Conservation (phyloP, 345 rosid genomes). For the Populus pruinosa region DNA sequence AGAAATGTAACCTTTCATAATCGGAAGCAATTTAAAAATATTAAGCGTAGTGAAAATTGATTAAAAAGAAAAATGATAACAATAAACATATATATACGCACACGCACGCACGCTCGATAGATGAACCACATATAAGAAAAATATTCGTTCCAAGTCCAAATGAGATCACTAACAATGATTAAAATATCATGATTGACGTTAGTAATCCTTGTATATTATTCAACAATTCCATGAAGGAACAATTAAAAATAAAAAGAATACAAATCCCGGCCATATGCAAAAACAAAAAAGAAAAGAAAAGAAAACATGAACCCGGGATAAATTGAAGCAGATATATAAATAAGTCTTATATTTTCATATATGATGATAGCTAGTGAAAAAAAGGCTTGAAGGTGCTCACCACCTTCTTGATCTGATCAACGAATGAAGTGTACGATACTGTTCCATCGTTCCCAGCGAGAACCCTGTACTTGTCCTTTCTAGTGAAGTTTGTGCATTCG, state of each 20-base stretch:
- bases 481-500: conserved; percentile 88
- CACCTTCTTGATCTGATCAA: conserved; percentile 50
- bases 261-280: conserved; percentile 4
- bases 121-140: not conserved
- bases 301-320: not conserved
- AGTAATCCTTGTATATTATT: not conserved
- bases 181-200: not conserved
- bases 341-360: not conserved
- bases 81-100: not conserved
- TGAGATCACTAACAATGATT: not conserved
- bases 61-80: not conserved
- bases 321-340: not conserved
- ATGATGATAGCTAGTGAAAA: conserved; percentile 20
- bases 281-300: not conserved
- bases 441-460: conserved; percentile 87
- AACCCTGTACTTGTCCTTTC: conserved; percentile 79
- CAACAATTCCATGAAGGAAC: conserved; percentile 8
- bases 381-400: conserved; percentile 63
- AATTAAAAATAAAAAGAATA: conserved; percentile 2
- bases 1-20: not conserved
- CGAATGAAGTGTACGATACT: conserved; percentile 49
- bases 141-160: not conserved
- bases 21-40: not conserved
- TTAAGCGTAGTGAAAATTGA: not conserved
- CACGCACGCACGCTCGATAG: not conserved